Conservation (phyloP, 1,284 basidiomycete species). For the Laetiporus sulphureus region DNA sequence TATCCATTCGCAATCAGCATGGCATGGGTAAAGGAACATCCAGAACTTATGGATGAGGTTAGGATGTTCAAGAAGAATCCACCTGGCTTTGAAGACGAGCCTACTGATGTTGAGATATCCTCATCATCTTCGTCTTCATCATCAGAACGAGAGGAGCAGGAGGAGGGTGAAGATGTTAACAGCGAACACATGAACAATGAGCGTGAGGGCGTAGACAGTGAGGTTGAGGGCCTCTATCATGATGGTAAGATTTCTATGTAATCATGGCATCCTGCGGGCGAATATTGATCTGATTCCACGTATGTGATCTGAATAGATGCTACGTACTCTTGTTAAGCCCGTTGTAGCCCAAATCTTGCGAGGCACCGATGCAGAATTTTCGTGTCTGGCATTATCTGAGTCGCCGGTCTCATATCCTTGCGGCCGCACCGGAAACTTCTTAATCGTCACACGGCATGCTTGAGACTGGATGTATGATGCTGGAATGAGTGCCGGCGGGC, state of each 20-base stretch:
- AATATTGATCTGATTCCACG: too few species aligned
- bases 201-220: too few species aligned
- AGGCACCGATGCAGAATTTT: neutral
- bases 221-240: too few species aligned
- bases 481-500: conserved; percentile 1
- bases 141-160: neutral
- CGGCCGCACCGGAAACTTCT: neutral
- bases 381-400: neutral
- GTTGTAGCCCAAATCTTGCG: neutral
- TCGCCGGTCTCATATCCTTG: neutral
- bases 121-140: too few species aligned
- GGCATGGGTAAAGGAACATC: neutral
- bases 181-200: neutral
- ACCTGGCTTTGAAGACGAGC: neutral
- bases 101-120: neutral
- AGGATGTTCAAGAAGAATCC: neutral
- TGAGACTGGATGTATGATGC: neutral
- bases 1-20: neutral
- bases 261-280: too few species aligned
- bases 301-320: too few species aligned
- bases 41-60: neutral
- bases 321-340: neutral
- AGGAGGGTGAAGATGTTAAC: neutral
- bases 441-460: neutral
- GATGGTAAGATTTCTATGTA: too few species aligned